These are phyloP conservation scores for Phytophthora litchii DNA, from an alignment of 352 stramenopile species.

Conservation along the genomic window DNA sequence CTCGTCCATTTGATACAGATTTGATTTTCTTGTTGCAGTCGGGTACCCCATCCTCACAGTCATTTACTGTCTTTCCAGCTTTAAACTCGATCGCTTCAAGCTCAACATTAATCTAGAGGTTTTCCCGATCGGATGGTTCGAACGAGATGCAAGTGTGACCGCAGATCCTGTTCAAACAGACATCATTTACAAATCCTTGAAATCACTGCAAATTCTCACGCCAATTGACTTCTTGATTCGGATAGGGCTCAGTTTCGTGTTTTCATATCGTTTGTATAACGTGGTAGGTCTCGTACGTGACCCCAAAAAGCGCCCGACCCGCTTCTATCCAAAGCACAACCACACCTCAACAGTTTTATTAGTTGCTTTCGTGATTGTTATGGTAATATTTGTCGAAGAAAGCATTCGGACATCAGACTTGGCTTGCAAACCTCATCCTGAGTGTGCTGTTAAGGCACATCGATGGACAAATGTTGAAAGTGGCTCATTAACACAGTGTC, in stretches of 20 bases:
- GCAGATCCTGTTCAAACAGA: constrained; percentile 28
- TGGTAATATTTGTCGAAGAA: constrained; percentile 18
- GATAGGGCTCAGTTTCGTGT: constrained; percentile 9
- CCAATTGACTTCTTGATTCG: constrained; percentile 21
- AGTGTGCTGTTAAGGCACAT: constrained; percentile 16
- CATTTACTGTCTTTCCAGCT: constrained; percentile 32
- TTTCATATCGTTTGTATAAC: constrained; percentile 4
- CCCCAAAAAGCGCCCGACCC: not conserved
- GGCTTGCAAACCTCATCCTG: constrained; percentile 10
- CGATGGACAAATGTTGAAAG: constrained; percentile 16
- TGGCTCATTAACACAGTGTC: constrained; percentile 13
- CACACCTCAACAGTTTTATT: constrained; percentile 1
- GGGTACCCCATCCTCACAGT: constrained; percentile 35
- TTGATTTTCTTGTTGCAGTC: constrained; percentile 38
- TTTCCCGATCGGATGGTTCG: constrained; percentile 37
- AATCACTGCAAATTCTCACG: constrained; percentile 37
- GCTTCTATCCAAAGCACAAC: not conserved
- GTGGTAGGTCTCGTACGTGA: constrained; percentile 1
- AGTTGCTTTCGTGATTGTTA: not conserved
- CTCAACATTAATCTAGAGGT: constrained; percentile 37
- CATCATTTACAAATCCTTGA: constrained; percentile 26
- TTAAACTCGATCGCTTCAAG: constrained; percentile 28
- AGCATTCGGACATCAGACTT: constrained; percentile 13
- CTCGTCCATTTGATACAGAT: too few species aligned
- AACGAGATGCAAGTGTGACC: constrained; percentile 31